Evolutionary conservation across 2,329 filamentous ascomycete species (phyloP), one percentile per base, ranked within the genome.

Genomic region (Fusarium begoniae): DNA sequence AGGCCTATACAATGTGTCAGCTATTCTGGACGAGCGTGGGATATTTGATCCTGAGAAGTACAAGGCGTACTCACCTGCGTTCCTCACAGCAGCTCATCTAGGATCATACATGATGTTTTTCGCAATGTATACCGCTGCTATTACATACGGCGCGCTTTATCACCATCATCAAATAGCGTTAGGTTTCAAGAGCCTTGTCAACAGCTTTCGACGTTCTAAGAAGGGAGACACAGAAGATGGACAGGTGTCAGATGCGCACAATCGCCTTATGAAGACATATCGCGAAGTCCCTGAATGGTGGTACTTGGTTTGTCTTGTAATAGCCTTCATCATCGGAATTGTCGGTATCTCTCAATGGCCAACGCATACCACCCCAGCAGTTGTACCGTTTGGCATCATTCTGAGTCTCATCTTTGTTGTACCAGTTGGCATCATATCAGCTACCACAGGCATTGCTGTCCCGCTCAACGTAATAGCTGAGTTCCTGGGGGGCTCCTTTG

Each of bases 211-310:
- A 13, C 60, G 62, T 2, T 79, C 79, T 12, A 80, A 79, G 73
- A 77, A 76, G 57, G 60, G 67, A 14, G 59, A 76, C 1, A 59
- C 65, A 11, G 72, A 77, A 11, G 65, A 77, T 14, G 73, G 58
- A 8, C 73, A 78, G 26, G 67, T 77, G 9, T 35, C 74, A 3
- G 84, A 85, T 68, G 79, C 86, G 6, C 86, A 88, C 75, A 84
- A 83, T 63, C 81, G 84, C 5, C 81, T 87, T 26, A 88, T 88
- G 85, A 77, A 79, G 17, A 74, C 74, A 2, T 88, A 88, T 70
- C 81, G 80, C 8, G 85, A 87, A 73, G 83, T 85, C 2, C 84
- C 85, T 0, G 84, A 87, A 53, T 86, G 84, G 85, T 87, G 84
- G 84, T 87, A 86, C 69, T 57, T 83, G 20, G 64, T 80, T 13